Base-by-base conservation (phyloP, 768 basidiomycete species). In the Russula griseocarnosa region DNA sequence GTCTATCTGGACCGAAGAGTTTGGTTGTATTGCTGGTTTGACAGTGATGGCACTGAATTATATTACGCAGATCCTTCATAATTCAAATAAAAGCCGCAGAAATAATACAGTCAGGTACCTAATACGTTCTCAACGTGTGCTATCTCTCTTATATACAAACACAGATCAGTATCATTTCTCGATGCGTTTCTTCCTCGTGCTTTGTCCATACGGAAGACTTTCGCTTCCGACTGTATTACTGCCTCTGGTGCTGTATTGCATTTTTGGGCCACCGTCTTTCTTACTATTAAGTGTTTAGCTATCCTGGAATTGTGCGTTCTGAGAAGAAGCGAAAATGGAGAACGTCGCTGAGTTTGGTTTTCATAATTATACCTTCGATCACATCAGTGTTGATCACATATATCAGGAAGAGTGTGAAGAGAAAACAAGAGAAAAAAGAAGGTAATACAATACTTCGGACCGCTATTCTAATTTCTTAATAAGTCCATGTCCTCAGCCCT, bases 181-280 rank as follows among this genome's bases (percentile, higher is more conserved):
- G 0, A 88, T 99, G 85, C 87, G 97, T 24, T 99, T 99, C n/a
- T n/a, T 71, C 96, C 97, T 51, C 83, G 95, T 61, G 93, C 91
- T 18, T 70, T 92, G 52, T 71, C 75, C 3, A 92, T 95, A 64
- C 83, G 92, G 90, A 91, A 55, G 94, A 97, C 79, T 92, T 22
- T 81, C 73, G 38, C 76, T 85, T 82, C 81, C 1, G 91, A 93
- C 69, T 92, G 90, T 72, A 81, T 88, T 82, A 79, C 83, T 11
- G 86, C 86, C 1, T 79, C 84, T 52, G 84, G 91, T 88, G 64
- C 40, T 28, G 44, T 40, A n/a, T n/a, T 47, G 5, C 7, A 4
- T 49, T 36, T 11, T 13, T 22, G 58, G 32, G 26, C 24, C 55
- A 44, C 49, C 13, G 32, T 26, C 6, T 20, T 24, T 50, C 60